These are phyloP conservation scores for Mucor circinelloides DNA, from an alignment of 371 early-diverging fungal genomes.

Conservation along the genomic window DNA sequence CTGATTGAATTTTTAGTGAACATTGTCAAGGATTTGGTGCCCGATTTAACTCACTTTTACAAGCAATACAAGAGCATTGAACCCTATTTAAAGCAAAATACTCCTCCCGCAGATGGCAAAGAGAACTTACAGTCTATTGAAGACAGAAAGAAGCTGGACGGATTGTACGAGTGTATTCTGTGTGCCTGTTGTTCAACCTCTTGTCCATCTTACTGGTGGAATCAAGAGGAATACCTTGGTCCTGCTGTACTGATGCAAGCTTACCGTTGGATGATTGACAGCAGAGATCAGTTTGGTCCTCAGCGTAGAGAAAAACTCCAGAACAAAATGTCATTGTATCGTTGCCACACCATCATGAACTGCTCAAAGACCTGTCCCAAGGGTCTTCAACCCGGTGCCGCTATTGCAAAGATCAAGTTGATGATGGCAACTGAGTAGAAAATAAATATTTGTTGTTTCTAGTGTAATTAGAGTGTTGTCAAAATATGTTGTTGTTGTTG, in stretches of 20 bases:
- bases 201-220: conserved; percentile 98
- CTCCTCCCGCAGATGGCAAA: conserved; percentile 63
- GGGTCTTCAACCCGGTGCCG: conserved; percentile 95
- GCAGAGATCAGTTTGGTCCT: conserved; percentile 89
- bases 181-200: conserved; percentile 98
- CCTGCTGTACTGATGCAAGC: conserved; percentile 97
- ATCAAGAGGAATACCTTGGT: conserved; percentile 92
- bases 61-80: conserved; percentile 96
- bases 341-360: conserved; percentile 99
- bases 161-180: conserved; percentile 97
- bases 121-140: conserved; percentile 93
- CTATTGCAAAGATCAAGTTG: conserved; percentile 96
- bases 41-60: conserved; percentile 95
- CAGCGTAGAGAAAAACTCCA: conserved; percentile 91
- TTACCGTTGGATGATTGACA: conserved; percentile 98
- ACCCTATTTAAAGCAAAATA: conserved; percentile 92
- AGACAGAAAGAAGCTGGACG: conserved; percentile 95
- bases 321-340: conserved; percentile 94
- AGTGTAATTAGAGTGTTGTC: background rate
- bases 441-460: background rate
- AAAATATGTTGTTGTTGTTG: conserved; percentile 1
- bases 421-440: conserved; percentile 84
- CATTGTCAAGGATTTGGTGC: conserved; percentile 86
- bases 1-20: conserved; percentile 44
- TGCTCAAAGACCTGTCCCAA: conserved; percentile 96